phyloP scores from a whole-genome alignment of 2,329 filamentous ascomycete species.

The Byssochlamys sp. region DNA sequence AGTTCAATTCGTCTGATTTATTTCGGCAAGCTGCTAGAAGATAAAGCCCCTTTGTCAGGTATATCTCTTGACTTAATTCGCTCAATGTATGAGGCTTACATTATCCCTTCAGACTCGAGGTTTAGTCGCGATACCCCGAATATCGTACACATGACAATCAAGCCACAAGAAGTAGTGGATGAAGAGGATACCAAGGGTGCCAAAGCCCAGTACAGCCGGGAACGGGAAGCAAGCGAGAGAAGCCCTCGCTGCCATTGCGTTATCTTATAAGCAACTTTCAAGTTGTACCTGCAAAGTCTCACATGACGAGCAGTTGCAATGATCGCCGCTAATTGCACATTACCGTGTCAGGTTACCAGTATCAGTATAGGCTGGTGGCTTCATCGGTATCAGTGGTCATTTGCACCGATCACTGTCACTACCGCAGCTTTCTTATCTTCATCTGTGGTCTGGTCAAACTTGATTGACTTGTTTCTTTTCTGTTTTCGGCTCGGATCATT shows the following conservation, averaged over 20 bases:
- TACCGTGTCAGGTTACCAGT: not conserved
- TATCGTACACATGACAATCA: constrained; percentile 89
- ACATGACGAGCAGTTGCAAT: not conserved
- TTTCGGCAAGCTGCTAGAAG: constrained; percentile 81
- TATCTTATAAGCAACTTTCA: constrained; percentile 41
- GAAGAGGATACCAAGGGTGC: constrained; percentile 65
- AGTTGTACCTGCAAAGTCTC: not conserved
- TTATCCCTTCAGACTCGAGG: constrained; percentile 55
- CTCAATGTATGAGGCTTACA: constrained; percentile 4
- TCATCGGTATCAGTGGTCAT: not conserved
- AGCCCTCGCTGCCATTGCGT: constrained; percentile 56
- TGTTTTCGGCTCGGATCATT: constrained; percentile 1
- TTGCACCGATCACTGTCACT: not conserved
- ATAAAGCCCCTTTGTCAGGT: constrained; percentile 79
- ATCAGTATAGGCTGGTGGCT: not conserved
- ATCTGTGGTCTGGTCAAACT: not conserved
- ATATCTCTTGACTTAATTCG: constrained; percentile 21
- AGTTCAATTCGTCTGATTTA: constrained; percentile 84
- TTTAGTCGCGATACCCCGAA: constrained; percentile 67
- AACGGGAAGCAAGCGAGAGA: constrained; percentile 46
- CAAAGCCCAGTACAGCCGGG: constrained; percentile 43
- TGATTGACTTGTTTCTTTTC: not conserved
- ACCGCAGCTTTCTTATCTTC: not conserved
- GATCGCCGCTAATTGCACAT: not conserved
- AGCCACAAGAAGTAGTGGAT: constrained; percentile 71